phyloP scores from a whole-genome alignment of 257 asterid species.

The Solanum ossicruentum region DNA sequence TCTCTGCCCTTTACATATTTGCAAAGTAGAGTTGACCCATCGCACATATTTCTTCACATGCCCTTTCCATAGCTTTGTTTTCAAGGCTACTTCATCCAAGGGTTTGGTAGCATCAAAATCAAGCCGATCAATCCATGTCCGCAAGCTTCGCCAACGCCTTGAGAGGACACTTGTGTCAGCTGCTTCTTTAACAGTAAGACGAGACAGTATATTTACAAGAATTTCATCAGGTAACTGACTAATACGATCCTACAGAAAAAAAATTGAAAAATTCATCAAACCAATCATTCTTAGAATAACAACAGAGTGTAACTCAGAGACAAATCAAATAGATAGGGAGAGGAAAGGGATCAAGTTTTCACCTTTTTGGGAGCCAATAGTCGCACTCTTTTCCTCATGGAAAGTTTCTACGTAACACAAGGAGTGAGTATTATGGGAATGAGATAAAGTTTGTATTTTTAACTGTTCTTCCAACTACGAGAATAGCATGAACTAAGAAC shows the following conservation, averaged over 20 bases:
- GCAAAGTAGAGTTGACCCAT: not conserved
- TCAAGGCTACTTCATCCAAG: not conserved
- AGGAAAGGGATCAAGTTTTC: too few species aligned
- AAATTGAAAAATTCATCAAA: not conserved
- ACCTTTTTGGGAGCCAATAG: too few species aligned
- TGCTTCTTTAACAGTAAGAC: not conserved
- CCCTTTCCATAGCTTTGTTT: not conserved
- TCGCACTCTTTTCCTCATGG: too few species aligned
- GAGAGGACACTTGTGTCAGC: slow-evolving; percentile 1
- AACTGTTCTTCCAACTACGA: too few species aligned
- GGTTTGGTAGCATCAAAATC: not conserved
- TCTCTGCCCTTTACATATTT: not conserved
- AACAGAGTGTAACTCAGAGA: not conserved
- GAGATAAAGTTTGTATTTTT: too few species aligned
- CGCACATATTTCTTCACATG: not conserved
- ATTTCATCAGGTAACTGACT: not conserved
- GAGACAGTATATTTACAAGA: not conserved
- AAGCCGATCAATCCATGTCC: not conserved
- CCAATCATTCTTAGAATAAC: not conserved
- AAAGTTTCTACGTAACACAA: too few species aligned
- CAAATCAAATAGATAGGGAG: too few species aligned
- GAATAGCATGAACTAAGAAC: too few species aligned
- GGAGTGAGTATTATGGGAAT: too few species aligned
- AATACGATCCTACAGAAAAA: not conserved
- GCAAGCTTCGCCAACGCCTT: not conserved